Conservation (phyloP, 2,329 filamentous ascomycete species). For the Beauveria sp. region DNA sequence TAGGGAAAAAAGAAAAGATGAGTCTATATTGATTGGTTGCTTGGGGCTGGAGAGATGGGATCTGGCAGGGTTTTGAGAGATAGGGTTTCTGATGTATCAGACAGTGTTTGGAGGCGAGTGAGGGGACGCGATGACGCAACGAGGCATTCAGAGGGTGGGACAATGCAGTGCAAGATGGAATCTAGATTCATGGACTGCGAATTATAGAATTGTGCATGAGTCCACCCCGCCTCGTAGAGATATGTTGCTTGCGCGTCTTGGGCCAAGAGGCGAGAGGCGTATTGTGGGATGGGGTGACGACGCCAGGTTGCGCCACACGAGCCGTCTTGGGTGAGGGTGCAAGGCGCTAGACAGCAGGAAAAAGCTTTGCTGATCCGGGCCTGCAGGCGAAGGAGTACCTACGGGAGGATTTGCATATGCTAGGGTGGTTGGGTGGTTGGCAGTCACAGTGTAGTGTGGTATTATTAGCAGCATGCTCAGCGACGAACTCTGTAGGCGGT, state of each 20-base stretch:
- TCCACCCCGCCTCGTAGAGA: background rate
- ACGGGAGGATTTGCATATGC: background rate
- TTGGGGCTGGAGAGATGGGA: background rate
- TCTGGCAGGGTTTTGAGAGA: background rate
- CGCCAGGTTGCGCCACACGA: constrained; percentile 4
- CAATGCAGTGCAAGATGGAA: background rate
- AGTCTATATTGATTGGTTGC: too few relatives aligned
- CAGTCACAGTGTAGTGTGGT: background rate
- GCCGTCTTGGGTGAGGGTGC: background rate
- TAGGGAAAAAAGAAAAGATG: background rate
- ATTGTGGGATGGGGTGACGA: constrained; percentile 5
- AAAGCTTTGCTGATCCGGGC: background rate
- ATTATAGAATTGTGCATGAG: background rate
- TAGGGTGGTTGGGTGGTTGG: background rate
- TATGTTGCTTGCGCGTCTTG: constrained; percentile 6
- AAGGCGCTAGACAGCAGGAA: background rate
- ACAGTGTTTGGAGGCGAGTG: background rate
- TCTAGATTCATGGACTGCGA: background rate
- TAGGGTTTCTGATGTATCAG: background rate
- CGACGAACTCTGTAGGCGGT: background rate
- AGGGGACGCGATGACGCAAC: background rate
- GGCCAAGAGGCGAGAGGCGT: background rate
- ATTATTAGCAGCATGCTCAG: constrained; percentile 6
- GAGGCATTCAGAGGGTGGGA: background rate
- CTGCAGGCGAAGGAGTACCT: background rate